Conservation (phyloP, 371 early-diverging fungal genomes). For the Mucor racemosus region DNA sequence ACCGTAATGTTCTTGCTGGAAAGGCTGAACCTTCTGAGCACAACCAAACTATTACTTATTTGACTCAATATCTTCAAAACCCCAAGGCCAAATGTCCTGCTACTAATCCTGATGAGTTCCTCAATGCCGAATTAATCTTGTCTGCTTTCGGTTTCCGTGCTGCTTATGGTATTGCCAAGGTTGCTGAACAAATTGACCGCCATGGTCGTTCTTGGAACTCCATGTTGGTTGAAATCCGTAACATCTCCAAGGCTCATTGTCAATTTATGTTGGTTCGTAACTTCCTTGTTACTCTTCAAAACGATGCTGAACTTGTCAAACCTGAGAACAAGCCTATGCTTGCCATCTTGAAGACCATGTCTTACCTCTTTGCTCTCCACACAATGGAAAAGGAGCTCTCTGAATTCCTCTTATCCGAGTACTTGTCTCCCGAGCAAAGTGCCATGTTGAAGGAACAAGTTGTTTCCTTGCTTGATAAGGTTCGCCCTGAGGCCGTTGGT, state of each 20-base stretch:
- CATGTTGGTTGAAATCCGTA: slow-evolving; percentile 66
- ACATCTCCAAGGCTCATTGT: slow-evolving; percentile 70
- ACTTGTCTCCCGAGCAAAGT: slow-evolving; percentile 53
- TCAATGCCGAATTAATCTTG: slow-evolving; percentile 65
- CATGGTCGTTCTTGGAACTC: slow-evolving; percentile 69
- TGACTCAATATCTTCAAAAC: slow-evolving; percentile 55
- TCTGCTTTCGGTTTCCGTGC: slow-evolving; percentile 74
- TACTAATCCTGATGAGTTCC: slow-evolving; percentile 49
- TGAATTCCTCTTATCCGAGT: slow-evolving; percentile 66
- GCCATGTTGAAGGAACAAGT: slow-evolving; percentile 55
- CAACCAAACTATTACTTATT: slow-evolving; percentile 59
- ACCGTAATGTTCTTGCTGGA: slow-evolving; percentile 56
- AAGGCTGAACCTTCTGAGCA: slow-evolving; percentile 54
- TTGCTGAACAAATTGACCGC: slow-evolving; percentile 59
- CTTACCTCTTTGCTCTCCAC: slow-evolving; percentile 66
- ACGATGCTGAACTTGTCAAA: slow-evolving; percentile 31
- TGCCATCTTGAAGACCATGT: slow-evolving; percentile 33
- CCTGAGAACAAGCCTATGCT: slow-evolving; percentile 44
- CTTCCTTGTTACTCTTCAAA: slow-evolving; percentile 57
- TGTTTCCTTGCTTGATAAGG: slow-evolving; percentile 52
- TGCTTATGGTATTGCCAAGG: slow-evolving; percentile 58
- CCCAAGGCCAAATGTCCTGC: slow-evolving; percentile 62
- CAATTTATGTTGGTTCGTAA: slow-evolving; percentile 66
- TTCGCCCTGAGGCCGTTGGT: slow-evolving; percentile 75
- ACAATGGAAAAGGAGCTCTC: slow-evolving; percentile 70